Evolutionary conservation across 139 green algal genomes (phyloP), one percentile per base, ranked within the genome.

Genomic region (Chlorella sp.): DNA sequence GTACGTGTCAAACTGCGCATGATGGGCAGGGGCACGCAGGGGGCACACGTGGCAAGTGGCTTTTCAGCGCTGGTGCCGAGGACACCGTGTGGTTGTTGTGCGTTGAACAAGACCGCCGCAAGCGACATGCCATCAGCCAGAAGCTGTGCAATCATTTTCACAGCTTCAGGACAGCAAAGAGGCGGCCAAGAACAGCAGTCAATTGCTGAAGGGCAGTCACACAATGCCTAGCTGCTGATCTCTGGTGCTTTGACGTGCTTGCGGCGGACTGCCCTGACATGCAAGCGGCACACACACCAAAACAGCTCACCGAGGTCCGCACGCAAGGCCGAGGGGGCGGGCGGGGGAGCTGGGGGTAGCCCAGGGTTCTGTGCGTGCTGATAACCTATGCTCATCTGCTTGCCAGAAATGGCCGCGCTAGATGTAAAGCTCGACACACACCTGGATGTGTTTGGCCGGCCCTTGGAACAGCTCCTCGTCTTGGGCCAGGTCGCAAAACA

Each of bases 391-490:
- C 17, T 33, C 23, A 34, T 76, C n/a, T 30, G 42, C 5, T 31
- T 33, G n/a, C 59, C n/a, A 62, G 36, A 61, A 72, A 10, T 42
- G 33, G 26, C 26, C 24, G 4, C 6, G 67, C 33, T 62, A 24
- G 27, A 26, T 24, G 3, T 61, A 5, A 5, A 62, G 14, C 20
- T 32, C 3, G 23, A n/a, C n/a, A n/a, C 73, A 32, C 32, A 88
- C 87, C 89, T 97, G 93, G n/a, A 84, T 74, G 62, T 96, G 81
- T 27, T 86, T 88, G 71, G 86, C 81, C 2, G 92, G 85, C 2
- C 94, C 94, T 59, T 91, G 70, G 80, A 98, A 99, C 14, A 99
- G 73, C 71, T 90, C 90, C 0, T 90, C 88, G 75, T 98, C 94
- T 4, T 64, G 67, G 0, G 76, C 75, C 29, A 95, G 78, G 79